These are phyloP conservation scores for Lentinula novae-zelandiae DNA, from an alignment of 1,284 basidiomycete genomes.

Conservation along the genomic window DNA sequence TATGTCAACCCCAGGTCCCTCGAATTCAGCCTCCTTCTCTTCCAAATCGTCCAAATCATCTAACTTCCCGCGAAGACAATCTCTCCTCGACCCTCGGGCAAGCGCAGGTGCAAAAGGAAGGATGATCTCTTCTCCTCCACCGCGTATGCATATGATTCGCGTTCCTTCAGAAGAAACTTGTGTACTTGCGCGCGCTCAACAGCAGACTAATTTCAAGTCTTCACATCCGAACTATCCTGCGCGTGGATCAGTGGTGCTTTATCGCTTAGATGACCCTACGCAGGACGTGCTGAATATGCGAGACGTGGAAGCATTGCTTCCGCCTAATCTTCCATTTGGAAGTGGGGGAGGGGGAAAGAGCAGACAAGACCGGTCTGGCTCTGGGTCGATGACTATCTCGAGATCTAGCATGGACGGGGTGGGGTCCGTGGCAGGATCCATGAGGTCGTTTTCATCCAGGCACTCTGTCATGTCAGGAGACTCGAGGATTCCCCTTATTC, in stretches of 20 bases:
- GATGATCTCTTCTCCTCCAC: not conserved
- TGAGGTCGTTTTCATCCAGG: not conserved
- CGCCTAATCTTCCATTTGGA: not conserved
- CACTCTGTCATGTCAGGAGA: not conserved
- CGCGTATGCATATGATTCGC: not conserved
- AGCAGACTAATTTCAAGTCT: not conserved
- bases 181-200: not conserved
- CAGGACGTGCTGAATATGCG: not conserved
- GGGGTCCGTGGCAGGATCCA: not conserved
- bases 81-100: not conserved
- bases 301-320: not conserved
- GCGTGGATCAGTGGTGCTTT: not conserved
- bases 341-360: not conserved
- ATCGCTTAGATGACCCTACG: not conserved
- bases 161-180: constrained; percentile 2
- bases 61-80: not conserved
- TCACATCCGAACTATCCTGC: not conserved
- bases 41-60: not conserved
- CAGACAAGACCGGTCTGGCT: not conserved
- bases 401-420: not conserved
- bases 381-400: not conserved
- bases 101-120: not conserved
- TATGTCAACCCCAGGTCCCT: not conserved
- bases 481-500: not conserved
- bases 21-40: too few species aligned